phyloP scores from a whole-genome alignment of 2,329 filamentous ascomycete species.

The Fusarium concolor region DNA sequence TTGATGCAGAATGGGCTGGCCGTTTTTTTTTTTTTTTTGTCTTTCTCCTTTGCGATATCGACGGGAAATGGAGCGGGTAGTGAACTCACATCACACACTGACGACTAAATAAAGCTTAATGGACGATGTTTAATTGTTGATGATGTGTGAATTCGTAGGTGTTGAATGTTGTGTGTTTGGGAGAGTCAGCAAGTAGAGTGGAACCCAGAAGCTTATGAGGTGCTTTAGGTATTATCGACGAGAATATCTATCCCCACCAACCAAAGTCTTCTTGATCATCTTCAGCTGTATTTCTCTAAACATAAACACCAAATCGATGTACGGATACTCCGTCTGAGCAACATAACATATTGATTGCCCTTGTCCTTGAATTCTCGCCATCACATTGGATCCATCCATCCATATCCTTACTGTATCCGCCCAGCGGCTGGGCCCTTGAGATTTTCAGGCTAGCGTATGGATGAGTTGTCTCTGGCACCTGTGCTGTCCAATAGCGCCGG shows the following conservation, averaged over 20 bases:
- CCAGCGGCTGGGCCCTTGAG: constrained; percentile 25
- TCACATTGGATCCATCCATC: background rate
- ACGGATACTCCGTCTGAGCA: background rate
- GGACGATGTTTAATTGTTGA: constrained; percentile 8
- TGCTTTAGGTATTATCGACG: background rate
- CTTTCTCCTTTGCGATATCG: background rate
- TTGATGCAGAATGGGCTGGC: constrained; percentile 21
- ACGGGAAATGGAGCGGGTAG: constrained; percentile 1
- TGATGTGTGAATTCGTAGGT: constrained; percentile 9
- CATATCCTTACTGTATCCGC: background rate
- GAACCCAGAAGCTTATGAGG: constrained; percentile 8
- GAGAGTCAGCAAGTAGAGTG: background rate
- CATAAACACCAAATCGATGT: background rate
- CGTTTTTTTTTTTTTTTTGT: constrained; percentile 17
- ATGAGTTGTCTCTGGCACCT: constrained; percentile 57
- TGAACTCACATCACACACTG: constrained; percentile 26
- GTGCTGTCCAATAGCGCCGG: constrained; percentile 51
- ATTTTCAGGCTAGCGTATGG: constrained; percentile 39
- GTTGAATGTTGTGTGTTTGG: background rate
- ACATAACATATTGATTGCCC: background rate
- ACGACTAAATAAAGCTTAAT: background rate
- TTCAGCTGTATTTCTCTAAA: background rate
- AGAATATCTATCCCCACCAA: background rate
- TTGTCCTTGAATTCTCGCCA: background rate
- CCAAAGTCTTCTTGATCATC: background rate